Percentiles rank a stretch among this genome's conserved stretches.
phyloP scores from a whole-genome alignment of 306 rosid genomes.

The Gleditsia sinensis region DNA sequence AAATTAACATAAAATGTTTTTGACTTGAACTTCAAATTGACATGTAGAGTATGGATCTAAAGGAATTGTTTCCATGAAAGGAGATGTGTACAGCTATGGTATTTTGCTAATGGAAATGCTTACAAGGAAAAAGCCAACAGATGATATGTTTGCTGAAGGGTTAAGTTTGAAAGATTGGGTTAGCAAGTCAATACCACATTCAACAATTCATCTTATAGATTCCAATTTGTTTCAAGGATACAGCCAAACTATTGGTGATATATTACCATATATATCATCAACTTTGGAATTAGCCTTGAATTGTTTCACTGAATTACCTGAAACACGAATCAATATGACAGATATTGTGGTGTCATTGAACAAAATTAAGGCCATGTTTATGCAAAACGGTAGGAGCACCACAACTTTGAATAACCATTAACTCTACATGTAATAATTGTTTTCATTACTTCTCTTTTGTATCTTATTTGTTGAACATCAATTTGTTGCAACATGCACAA shows the following conservation, averaged over 20 bases:
- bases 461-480: too few relatives aligned
- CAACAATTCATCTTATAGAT: not conserved
- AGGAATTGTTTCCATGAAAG: conserved; percentile 41
- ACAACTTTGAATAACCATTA: not conserved
- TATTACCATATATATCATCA: not conserved
- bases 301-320: not conserved
- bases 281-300: not conserved
- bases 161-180: conserved; percentile 14
- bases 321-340: not conserved
- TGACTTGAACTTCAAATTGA: not conserved
- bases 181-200: not conserved
- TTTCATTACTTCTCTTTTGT: not conserved
- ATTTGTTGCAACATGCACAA: not conserved
- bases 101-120: conserved; percentile 47
- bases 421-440: not conserved
- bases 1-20: not conserved
- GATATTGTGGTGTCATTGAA: not conserved
- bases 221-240: not conserved
- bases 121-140: conserved; percentile 46
- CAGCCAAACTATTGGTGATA: not conserved
- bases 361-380: not conserved
- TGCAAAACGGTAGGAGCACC: not conserved
- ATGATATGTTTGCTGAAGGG: conserved; percentile 37
- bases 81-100: conserved; percentile 53
- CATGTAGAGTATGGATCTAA: conserved; percentile 41